Percentiles rank a stretch among this genome's conserved stretches.
These are phyloP conservation scores for Boeremia lycopersici DNA, from an alignment of 2,329 filamentous ascomycete genomes.

Conservation along the genomic window DNA sequence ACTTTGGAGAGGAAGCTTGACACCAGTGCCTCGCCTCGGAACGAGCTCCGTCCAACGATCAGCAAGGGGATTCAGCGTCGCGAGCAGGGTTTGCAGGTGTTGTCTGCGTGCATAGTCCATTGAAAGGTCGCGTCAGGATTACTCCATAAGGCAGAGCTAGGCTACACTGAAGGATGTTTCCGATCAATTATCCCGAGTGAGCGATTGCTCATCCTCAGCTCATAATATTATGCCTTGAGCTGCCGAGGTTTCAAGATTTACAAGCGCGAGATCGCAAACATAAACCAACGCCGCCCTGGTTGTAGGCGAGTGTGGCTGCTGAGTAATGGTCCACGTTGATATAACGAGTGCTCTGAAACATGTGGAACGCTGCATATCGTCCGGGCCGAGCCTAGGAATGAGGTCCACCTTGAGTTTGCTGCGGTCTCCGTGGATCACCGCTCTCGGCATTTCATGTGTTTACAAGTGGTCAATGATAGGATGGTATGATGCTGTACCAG, in stretches of 20 bases:
- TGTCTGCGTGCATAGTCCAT: slow-evolving; percentile 4
- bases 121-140: neutral
- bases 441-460: no score
- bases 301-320: neutral
- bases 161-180: neutral
- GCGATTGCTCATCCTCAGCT: neutral
- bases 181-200: neutral
- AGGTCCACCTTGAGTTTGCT: neutral
- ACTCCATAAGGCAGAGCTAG: neutral
- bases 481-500: no score
- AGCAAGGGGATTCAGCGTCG: slow-evolving; percentile 10
- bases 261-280: neutral
- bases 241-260: neutral
- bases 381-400: slow-evolving; percentile 13
- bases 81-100: slow-evolving; percentile 7
- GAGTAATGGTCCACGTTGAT: neutral
- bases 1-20: neutral
- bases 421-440: neutral
- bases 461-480: no score
- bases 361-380: slow-evolving; percentile 6
- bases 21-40: slow-evolving; percentile 4
- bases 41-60: slow-evolving; percentile 6
- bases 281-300: neutral
- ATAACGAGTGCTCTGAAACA: neutral
- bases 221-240: neutral